Percentiles rank a stretch among this genome's conserved stretches.
Conservation (phyloP, 2,329 filamentous ascomycete genomes). For the Didymella glomerata region DNA sequence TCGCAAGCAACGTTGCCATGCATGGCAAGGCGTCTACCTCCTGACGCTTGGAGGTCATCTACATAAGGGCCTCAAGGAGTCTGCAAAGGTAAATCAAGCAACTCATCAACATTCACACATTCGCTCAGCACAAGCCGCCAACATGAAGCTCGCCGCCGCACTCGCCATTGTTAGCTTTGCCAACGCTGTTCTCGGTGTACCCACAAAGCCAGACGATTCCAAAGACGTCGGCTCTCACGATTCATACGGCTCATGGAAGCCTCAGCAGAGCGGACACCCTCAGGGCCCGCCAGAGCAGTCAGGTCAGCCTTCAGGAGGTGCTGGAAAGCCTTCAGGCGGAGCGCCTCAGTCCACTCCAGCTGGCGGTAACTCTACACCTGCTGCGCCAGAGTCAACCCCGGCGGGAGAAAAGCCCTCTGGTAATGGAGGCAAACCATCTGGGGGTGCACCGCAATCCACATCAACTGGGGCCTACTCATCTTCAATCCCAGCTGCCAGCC, state of each 20-base stretch:
- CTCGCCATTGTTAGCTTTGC: constrained; percentile 30
- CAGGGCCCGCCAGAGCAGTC: not conserved
- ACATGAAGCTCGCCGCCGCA: constrained; percentile 40
- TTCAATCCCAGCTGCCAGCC: not conserved
- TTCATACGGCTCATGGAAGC: constrained; percentile 5
- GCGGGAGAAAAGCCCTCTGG: not conserved
- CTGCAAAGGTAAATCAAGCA: not conserved
- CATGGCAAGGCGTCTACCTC: not conserved
- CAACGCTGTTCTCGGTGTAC: constrained; percentile 17
- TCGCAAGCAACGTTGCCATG: not conserved
- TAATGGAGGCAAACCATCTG: not conserved
- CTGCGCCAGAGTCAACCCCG: not conserved
- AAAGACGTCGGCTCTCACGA: not conserved
- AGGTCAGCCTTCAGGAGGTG: not conserved
- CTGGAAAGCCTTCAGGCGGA: not conserved
- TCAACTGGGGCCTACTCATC: not conserved
- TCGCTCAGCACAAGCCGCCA: constrained; percentile 17
- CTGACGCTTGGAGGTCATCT: not conserved
- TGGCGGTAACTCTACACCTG: not conserved
- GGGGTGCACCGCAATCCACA: not conserved
- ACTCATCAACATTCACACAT: constrained; percentile 12
- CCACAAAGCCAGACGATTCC: constrained; percentile 1
- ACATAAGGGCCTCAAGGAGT: not conserved
- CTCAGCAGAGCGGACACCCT: not conserved
- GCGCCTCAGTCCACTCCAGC: not conserved